Conservation (phyloP, 1,284 basidiomycete species). For the Rhodotorula sp. region DNA sequence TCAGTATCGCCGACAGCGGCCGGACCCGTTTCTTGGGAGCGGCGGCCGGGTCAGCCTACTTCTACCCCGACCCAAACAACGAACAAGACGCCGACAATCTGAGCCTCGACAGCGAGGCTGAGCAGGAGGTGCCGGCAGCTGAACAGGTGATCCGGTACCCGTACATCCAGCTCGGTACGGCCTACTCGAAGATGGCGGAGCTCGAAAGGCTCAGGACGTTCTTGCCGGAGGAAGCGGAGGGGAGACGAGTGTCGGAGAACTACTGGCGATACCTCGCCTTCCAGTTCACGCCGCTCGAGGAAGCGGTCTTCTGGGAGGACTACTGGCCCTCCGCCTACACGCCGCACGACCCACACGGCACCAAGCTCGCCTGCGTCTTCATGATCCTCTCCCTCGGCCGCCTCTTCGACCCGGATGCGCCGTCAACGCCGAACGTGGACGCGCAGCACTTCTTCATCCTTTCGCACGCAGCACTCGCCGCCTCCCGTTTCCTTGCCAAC, state of each 20-base stretch:
- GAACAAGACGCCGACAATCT: neutral
- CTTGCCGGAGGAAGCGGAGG: slow-evolving; percentile 9
- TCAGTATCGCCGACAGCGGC: slow-evolving; percentile 24
- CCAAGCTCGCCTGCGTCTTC: slow-evolving; percentile 43
- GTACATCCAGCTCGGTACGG: slow-evolving; percentile 15
- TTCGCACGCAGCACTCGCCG: slow-evolving; percentile 32
- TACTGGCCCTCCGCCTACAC: slow-evolving; percentile 30
- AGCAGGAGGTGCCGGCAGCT: neutral
- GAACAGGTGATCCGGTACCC: slow-evolving; percentile 9
- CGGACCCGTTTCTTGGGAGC: slow-evolving; percentile 24
- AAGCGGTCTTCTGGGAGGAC: slow-evolving; percentile 23
- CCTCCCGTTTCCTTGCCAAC: slow-evolving; percentile 39
- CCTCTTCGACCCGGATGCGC: slow-evolving; percentile 40
- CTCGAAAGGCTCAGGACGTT: slow-evolving; percentile 16
- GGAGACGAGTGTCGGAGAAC: slow-evolving; percentile 16
- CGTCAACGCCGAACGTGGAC: slow-evolving; percentile 32
- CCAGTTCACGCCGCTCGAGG: slow-evolving; percentile 30
- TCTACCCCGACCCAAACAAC: neutral
- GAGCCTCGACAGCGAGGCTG: neutral
- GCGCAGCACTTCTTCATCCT: slow-evolving; percentile 37
- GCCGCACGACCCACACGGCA: slow-evolving; percentile 19
- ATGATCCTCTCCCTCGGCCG: slow-evolving; percentile 42
- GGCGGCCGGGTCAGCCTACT: slow-evolving; percentile 18
- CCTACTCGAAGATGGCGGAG: slow-evolving; percentile 5
- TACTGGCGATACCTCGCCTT: slow-evolving; percentile 30